A percentile compares a stretch with the other conserved stretches of the same genome.
These are phyloP conservation scores for Lithohypha guttulata DNA, from an alignment of 2,329 filamentous ascomycete genomes.

Conservation along the genomic window DNA sequence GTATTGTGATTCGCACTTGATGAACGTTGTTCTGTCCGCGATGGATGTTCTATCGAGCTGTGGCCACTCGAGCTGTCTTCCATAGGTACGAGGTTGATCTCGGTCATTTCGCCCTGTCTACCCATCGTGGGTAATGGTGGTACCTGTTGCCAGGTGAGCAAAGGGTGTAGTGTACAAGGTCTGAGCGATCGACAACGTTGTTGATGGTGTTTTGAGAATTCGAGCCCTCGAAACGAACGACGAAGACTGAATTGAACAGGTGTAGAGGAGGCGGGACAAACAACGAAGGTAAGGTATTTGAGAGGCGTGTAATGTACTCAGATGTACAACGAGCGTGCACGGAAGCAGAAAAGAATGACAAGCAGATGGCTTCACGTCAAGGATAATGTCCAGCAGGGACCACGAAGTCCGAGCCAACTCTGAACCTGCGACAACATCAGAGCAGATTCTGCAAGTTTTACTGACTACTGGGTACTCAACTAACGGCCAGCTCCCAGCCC, in stretches of 20 bases:
- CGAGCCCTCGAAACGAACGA: conserved; percentile 5
- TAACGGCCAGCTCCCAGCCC: neutral
- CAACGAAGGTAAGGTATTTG: conserved; percentile 7
- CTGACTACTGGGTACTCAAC: neutral
- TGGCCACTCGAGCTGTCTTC: conserved; percentile 8
- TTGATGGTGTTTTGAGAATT: neutral
- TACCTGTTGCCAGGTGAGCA: neutral
- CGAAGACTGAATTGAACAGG: neutral
- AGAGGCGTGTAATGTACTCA: neutral
- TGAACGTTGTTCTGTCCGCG: conserved; percentile 5
- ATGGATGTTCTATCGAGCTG: conserved; percentile 9
- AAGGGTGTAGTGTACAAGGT: neutral
- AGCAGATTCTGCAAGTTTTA: neutral
- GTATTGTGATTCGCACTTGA: neutral
- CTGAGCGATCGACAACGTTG: neutral
- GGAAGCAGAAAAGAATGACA: neutral
- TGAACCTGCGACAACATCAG: neutral
- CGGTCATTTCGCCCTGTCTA: conserved; percentile 4
- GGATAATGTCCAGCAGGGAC: conserved; percentile 1
- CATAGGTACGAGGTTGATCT: conserved; percentile 6
- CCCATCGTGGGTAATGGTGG: conserved; percentile 6
- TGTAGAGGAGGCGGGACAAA: conserved; percentile 5
- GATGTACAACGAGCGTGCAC: neutral
- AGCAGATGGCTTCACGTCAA: conserved; percentile 1
- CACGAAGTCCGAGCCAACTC: neutral